Conservation (phyloP, 2,329 filamentous ascomycete species). For the Aspergillus fructus region DNA sequence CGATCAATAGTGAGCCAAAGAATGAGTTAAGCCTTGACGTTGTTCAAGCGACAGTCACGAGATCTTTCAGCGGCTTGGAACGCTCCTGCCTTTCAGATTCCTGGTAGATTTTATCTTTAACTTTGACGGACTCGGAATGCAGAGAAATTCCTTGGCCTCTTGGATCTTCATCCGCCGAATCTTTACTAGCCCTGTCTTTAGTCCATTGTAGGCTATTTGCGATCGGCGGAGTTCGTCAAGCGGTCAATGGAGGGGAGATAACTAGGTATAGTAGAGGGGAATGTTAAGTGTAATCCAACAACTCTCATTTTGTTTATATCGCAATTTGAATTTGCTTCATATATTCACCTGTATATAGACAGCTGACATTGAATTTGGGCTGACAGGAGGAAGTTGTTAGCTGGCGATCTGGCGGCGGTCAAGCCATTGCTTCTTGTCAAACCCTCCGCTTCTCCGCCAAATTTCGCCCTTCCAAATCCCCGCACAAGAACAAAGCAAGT, state of each 20-base stretch:
- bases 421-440: background rate
- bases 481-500: conserved; percentile 12
- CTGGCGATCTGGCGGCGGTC: background rate
- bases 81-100: background rate
- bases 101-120: background rate
- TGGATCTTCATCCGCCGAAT: background rate
- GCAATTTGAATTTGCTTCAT: background rate
- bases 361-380: background rate
- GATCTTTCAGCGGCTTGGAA: background rate
- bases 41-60: background rate
- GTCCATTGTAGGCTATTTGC: background rate
- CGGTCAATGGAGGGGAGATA: background rate
- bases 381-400: background rate
- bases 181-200: background rate
- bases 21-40: background rate
- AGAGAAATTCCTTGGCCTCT: background rate
- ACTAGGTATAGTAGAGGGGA: too few species aligned
- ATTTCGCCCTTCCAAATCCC: conserved; percentile 17
- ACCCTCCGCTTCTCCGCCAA: conserved; percentile 9
- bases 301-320: background rate
- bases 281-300: background rate
- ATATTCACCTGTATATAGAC: background rate
- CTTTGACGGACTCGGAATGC: background rate
- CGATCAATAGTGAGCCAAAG: background rate
- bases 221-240: background rate